Percentiles rank a stretch among this genome's conserved stretches.
Conservation (phyloP, 1,284 basidiomycete genomes). For the Bjerkandera adusta region DNA sequence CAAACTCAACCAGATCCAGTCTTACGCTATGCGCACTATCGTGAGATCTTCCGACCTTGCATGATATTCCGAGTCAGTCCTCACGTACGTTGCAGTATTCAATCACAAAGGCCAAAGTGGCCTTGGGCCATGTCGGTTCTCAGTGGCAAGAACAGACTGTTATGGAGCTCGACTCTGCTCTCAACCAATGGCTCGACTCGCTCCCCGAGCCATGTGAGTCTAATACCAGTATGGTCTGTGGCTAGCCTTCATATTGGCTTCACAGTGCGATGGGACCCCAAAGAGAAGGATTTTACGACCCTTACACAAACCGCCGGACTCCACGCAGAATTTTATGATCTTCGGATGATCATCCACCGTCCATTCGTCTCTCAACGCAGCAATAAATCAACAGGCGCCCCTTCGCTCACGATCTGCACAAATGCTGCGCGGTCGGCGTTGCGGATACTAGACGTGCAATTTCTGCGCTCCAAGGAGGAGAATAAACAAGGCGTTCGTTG, state of each 20-base stretch:
- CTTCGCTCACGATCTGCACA: conserved; percentile 63
- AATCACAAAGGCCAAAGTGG: conserved; percentile 38
- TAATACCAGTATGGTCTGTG: conserved; percentile 9
- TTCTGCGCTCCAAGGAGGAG: too few relatives aligned
- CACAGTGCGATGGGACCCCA: conserved; percentile 66
- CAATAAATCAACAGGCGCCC: conserved; percentile 33
- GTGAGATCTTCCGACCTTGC: conserved; percentile 37
- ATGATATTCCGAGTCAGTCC: conserved; percentile 7
- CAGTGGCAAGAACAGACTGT: conserved; percentile 60
- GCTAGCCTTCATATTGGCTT: background rate
- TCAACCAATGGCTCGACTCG: conserved; percentile 70
- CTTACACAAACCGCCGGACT: conserved; percentile 70
- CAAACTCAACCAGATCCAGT: conserved; percentile 72
- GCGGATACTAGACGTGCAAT: conserved; percentile 49
- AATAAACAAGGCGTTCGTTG: too few relatives aligned
- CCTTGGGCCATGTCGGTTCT: conserved; percentile 44
- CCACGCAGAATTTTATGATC: conserved; percentile 69
- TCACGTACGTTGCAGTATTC: conserved; percentile 9
- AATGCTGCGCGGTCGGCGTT: conserved; percentile 63
- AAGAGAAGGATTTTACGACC: conserved; percentile 49
- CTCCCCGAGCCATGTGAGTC: conserved; percentile 69
- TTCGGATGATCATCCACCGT: conserved; percentile 72
- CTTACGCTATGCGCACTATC: conserved; percentile 68
- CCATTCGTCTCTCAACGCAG: conserved; percentile 44
- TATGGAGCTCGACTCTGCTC: conserved; percentile 62